Evolutionary conservation across 2,329 filamentous ascomycete species (phyloP).

Genomic region (Ceratocystis albifundus): DNA sequence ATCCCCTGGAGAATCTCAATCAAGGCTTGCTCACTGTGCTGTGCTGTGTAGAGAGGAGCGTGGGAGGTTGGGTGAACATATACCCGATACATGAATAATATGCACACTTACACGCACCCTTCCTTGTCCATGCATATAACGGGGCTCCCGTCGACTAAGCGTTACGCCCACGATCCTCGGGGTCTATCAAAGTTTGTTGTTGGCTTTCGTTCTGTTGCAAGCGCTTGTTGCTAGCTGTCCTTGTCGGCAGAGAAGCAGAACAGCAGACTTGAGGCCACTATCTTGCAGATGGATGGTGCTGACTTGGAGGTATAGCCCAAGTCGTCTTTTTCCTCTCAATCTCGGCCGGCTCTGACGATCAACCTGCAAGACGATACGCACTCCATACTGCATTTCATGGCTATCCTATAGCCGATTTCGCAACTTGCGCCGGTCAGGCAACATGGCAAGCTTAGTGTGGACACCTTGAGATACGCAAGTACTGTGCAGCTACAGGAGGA

Average conservation of each 20-base stretch:
- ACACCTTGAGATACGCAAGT: neutral
- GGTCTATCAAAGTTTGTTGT: neutral
- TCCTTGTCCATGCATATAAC: neutral
- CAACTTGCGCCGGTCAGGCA: neutral
- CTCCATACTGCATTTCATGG: neutral
- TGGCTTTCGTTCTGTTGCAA: neutral
- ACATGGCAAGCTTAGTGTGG: neutral
- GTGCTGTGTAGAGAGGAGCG: neutral
- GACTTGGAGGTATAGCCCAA: no score
- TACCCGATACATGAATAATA: neutral
- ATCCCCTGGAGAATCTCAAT: no score
- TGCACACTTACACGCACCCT: conserved; percentile 5
- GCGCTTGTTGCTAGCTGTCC: neutral
- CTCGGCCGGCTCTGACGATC: neutral
- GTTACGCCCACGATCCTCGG: neutral
- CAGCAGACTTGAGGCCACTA: no score
- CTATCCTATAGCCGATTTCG: neutral
- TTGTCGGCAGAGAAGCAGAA: no score
- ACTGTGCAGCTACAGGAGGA: neutral
- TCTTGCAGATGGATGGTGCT: neutral
- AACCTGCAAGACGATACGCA: neutral
- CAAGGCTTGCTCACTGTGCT: no score
- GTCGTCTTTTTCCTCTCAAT: neutral
- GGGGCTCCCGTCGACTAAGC: neutral
- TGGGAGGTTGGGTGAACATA: conserved; percentile 1